These are phyloP conservation scores for Meyerozyma smithsonii DNA, from an alignment of 1,139 yeast genomes.

Conservation along the genomic window DNA sequence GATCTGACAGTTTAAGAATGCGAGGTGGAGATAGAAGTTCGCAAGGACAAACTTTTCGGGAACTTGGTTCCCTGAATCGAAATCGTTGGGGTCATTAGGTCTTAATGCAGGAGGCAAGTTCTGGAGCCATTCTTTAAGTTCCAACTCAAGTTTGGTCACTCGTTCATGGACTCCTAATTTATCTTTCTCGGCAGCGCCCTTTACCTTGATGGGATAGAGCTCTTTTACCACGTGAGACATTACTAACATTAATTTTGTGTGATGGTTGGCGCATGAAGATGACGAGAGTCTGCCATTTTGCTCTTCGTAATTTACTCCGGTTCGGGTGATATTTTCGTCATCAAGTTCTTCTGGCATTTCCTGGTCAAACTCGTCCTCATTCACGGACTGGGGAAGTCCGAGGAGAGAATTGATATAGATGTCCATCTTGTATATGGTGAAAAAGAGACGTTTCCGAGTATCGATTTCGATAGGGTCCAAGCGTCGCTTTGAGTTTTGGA, in stretches of 20 bases:
- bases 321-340: constrained; percentile 79
- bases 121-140: constrained; percentile 72
- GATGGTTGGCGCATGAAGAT: constrained; percentile 80
- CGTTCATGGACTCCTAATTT: constrained; percentile 43
- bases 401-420: constrained; percentile 84
- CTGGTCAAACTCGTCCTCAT: constrained; percentile 85
- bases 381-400: constrained; percentile 75
- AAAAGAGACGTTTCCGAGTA: constrained; percentile 78
- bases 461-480: constrained; percentile 83
- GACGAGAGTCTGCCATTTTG: constrained; percentile 55
- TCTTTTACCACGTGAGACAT: constrained; percentile 40
- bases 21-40: constrained; percentile 68
- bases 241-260: constrained; percentile 61
- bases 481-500: constrained; percentile 42
- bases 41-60: constrained; percentile 68
- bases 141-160: constrained; percentile 69
- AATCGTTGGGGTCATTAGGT: constrained; percentile 58
- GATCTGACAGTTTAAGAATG: constrained; percentile 80
- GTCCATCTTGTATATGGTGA: constrained; percentile 90
- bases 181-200: constrained; percentile 9
- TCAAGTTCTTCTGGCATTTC: constrained; percentile 80
- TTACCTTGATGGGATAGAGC: constrained; percentile 39
- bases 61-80: constrained; percentile 29
- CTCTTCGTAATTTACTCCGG: constrained; percentile 36
- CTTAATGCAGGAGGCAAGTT: constrained; percentile 66